Conservation (phyloP, 345 rosid genomes). For the Hibiscus mutabilis region DNA sequence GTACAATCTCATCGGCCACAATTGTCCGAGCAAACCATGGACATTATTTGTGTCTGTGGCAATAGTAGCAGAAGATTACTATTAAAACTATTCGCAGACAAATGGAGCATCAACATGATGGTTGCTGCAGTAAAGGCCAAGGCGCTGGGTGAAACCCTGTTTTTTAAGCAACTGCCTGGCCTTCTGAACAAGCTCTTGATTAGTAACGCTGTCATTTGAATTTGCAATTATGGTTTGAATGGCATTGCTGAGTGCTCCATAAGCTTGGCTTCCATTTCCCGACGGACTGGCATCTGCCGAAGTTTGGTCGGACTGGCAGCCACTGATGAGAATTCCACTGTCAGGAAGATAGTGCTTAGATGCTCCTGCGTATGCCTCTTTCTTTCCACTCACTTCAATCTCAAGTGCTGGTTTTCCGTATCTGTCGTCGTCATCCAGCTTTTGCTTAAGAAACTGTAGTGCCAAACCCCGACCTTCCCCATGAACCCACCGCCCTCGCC, state of each 20-base stretch:
- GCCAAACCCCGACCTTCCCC: slow-evolving; percentile 88
- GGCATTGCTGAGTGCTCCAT: slow-evolving; percentile 93
- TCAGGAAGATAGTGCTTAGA: slow-evolving; percentile 54
- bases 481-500: slow-evolving; percentile 50
- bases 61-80: not conserved
- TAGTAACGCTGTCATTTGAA: slow-evolving; percentile 46
- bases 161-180: slow-evolving; percentile 59
- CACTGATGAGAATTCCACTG: slow-evolving; percentile 77
- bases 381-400: slow-evolving; percentile 52
- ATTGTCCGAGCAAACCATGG: not conserved
- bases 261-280: slow-evolving; percentile 54
- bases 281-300: slow-evolving; percentile 93
- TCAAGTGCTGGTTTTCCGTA: slow-evolving; percentile 70
- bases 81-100: slow-evolving; percentile 26
- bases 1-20: not conserved
- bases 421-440: slow-evolving; percentile 59
- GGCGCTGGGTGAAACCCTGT: slow-evolving; percentile 85
- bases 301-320: slow-evolving; percentile 89
- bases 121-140: slow-evolving; percentile 88
- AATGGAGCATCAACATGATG: slow-evolving; percentile 50
- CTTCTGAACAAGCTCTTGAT: slow-evolving; percentile 49
- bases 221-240: slow-evolving; percentile 68
- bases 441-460: slow-evolving; percentile 74
- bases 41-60: not conserved
- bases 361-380: slow-evolving; percentile 79